Conservation (phyloP, 768 basidiomycete species). For the Rhizopogon roseolus region DNA sequence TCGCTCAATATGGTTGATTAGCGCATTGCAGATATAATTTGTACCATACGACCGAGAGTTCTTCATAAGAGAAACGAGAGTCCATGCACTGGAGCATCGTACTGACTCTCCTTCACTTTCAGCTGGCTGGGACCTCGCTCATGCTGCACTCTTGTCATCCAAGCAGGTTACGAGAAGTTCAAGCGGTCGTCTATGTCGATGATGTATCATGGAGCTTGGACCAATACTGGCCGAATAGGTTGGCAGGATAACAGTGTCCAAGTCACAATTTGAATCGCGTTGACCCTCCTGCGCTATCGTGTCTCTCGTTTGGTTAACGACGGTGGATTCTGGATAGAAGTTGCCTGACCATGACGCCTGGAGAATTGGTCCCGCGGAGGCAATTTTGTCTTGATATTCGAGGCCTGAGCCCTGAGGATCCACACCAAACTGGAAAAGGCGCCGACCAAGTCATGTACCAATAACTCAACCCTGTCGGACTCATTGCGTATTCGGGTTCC, state of each 20-base stretch:
- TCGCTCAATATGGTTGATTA: not conserved
- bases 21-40: not conserved
- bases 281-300: not conserved
- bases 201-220: not conserved
- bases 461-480: not conserved
- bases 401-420: not conserved
- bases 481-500: not conserved
- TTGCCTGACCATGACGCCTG: not conserved
- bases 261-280: too few relatives aligned
- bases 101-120: not conserved
- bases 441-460: not conserved
- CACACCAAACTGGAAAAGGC: not conserved
- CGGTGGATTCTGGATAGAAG: not conserved
- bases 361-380: conserved; percentile 1
- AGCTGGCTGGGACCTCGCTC: too few relatives aligned
- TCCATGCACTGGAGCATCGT: not conserved
- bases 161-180: not conserved
- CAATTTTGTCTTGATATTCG: not conserved
- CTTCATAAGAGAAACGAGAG: not conserved
- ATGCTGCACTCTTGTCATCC: not conserved
- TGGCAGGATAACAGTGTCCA: too few relatives aligned
- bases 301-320: not conserved
- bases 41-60: not conserved
- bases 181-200: not conserved
- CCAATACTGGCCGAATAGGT: too few relatives aligned